phyloP scores from a whole-genome alignment of 1,139 yeast species.

The Oligophagozyma castellii region DNA sequence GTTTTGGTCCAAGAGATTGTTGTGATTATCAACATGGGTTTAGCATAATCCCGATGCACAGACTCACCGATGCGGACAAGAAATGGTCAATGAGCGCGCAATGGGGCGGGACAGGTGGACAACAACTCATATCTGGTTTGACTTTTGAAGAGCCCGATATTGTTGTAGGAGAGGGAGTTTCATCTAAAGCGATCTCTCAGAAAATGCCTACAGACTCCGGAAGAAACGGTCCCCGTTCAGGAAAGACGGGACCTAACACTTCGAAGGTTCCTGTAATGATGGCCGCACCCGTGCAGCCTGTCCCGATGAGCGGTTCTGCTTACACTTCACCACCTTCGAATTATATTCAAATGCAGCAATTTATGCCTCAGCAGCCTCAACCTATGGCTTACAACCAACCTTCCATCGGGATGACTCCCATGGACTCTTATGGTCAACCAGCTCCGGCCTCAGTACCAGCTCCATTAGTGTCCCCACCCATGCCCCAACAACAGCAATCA shows the following conservation, averaged over 20 bases:
- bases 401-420: constrained; percentile 9
- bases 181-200: constrained; percentile 82
- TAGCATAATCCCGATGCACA: constrained; percentile 70
- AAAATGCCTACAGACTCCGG: constrained; percentile 84
- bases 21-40: constrained; percentile 88
- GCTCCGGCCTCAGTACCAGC: constrained; percentile 13
- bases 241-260: constrained; percentile 53
- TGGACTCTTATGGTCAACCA: constrained; percentile 10
- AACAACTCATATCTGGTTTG: constrained; percentile 66
- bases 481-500: constrained; percentile 14
- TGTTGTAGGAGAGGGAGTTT: constrained; percentile 87
- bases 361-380: constrained; percentile 13
- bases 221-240: constrained; percentile 73
- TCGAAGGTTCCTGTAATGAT: constrained; percentile 28
- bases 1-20: constrained; percentile 97
- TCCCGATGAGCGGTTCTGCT: constrained; percentile 6
- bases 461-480: constrained; percentile 5
- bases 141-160: constrained; percentile 96
- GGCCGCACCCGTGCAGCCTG: constrained; percentile 12
- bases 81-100: constrained; percentile 83
- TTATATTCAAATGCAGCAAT: constrained; percentile 11
- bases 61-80: constrained; percentile 87
- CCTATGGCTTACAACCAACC: constrained; percentile 5
- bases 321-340: constrained; percentile 14
- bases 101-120: constrained; percentile 97